Percentiles rank a stretch among this genome's conserved stretches.
Conservation (phyloP, 2,329 filamentous ascomycete species). For the Byssothecium circinans region DNA sequence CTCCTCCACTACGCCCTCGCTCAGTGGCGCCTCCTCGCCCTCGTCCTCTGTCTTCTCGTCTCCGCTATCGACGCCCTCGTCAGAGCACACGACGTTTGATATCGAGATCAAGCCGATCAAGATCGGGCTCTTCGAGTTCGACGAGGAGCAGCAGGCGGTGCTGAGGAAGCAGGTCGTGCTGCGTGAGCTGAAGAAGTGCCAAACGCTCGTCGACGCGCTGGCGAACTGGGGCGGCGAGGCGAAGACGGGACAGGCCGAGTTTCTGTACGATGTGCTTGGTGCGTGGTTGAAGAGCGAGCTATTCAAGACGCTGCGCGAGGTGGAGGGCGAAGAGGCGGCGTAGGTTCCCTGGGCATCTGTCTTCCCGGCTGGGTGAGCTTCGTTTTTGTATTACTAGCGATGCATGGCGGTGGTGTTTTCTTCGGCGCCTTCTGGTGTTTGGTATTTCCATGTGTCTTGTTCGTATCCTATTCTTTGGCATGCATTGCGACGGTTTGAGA, state of each 20-base stretch:
- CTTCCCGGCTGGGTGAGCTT: too few relatives aligned
- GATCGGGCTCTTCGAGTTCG: conserved; percentile 31
- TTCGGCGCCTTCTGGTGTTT: too few relatives aligned
- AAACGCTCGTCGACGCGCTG: conserved; percentile 32
- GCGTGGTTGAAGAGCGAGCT: conserved; percentile 38
- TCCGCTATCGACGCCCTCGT: conserved; percentile 19
- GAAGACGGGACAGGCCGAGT: conserved; percentile 28
- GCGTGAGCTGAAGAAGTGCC: conserved; percentile 31
- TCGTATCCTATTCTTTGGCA: too few relatives aligned
- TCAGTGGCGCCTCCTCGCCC: conserved; percentile 18
- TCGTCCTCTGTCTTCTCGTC: conserved; percentile 21
- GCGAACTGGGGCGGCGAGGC: conserved; percentile 28
- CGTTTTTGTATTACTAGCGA: too few relatives aligned
- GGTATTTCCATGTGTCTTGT: too few relatives aligned
- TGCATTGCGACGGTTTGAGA: too few relatives aligned
- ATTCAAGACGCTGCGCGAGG: conserved; percentile 29
- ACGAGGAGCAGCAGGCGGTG: conserved; percentile 29
- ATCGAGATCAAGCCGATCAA: conserved; percentile 28
- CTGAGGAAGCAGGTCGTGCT: conserved; percentile 30
- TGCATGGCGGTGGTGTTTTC: too few relatives aligned
- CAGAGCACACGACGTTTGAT: conserved; percentile 20
- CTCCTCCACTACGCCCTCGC: conserved; percentile 13
- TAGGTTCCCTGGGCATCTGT: too few relatives aligned
- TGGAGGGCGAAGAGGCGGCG: conserved; percentile 18
- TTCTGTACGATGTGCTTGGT: conserved; percentile 34